Evolutionary conservation across 495 filamentous ascomycete genomes (phyloP).

Genomic region (Annulohypoxylon bovei): DNA sequence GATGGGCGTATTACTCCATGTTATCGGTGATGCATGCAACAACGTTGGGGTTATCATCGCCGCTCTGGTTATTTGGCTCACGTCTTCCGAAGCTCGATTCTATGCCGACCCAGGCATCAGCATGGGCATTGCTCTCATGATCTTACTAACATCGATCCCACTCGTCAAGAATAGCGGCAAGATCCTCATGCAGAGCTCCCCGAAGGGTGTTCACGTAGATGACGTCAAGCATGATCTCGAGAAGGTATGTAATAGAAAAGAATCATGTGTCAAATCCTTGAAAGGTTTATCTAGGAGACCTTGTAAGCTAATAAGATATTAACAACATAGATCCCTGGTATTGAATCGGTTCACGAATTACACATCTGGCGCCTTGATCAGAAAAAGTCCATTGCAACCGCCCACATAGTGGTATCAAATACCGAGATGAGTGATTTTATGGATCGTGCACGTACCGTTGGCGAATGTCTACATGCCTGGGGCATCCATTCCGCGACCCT

Average conservation of each 20-base stretch:
- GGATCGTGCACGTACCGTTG: constrained; percentile 76
- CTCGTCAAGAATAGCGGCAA: constrained; percentile 87
- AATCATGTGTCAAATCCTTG: neutral
- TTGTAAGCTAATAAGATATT: neutral
- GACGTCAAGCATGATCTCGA: constrained; percentile 91
- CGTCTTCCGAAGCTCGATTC: constrained; percentile 58
- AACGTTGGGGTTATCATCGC: constrained; percentile 92
- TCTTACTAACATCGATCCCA: constrained; percentile 84
- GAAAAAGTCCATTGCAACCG: constrained; percentile 85
- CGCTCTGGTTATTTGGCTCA: constrained; percentile 85
- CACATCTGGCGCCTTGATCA: constrained; percentile 95
- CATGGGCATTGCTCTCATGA: constrained; percentile 86
- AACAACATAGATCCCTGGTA: constrained; percentile 69
- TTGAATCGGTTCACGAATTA: constrained; percentile 85
- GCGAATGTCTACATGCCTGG: constrained; percentile 88
- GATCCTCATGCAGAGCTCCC: constrained; percentile 89
- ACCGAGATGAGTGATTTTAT: constrained; percentile 73
- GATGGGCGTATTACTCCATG: constrained; percentile 90
- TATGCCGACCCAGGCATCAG: constrained; percentile 90
- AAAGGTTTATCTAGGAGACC: neutral
- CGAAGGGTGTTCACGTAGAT: constrained; percentile 76
- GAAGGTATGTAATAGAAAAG: constrained; percentile 47
- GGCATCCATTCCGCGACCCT: constrained; percentile 93
- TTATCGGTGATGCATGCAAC: constrained; percentile 89
- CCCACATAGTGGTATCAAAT: constrained; percentile 82